Conservation (phyloP, 495 filamentous ascomycete species). For the Hypoxylon crocopeplum region DNA sequence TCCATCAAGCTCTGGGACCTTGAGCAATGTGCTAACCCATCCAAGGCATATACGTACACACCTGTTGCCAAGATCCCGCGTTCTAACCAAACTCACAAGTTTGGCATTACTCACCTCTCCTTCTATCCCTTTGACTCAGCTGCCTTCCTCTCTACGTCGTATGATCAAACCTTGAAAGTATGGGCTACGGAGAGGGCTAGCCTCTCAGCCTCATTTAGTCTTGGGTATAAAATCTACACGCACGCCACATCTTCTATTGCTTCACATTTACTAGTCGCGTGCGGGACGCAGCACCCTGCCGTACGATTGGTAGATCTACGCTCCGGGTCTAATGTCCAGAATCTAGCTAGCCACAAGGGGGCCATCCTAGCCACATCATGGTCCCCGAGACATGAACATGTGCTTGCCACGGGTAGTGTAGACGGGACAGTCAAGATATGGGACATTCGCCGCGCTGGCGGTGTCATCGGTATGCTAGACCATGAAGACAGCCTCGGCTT, state of each 20-base stretch:
- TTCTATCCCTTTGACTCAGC: conserved; percentile 88
- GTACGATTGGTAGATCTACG: conserved; percentile 84
- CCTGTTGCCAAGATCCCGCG: conserved; percentile 52
- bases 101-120: conserved; percentile 81
- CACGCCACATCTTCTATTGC: conserved; percentile 78
- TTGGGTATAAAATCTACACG: conserved; percentile 74
- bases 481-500: conserved; percentile 77
- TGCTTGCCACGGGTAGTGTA: conserved; percentile 76
- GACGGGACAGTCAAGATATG: conserved; percentile 85
- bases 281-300: conserved; percentile 79
- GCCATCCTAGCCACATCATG: conserved; percentile 77
- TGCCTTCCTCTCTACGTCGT: conserved; percentile 81
- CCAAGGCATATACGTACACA: conserved; percentile 52
- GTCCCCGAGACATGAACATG: conserved; percentile 78
- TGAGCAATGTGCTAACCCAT: conserved; percentile 55
- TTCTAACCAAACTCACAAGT: conserved; percentile 61
- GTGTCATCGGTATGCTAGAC: conserved; percentile 76
- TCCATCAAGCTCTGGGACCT: conserved; percentile 86
- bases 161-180: conserved; percentile 82
- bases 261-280: conserved; percentile 77
- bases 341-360: conserved; percentile 72
- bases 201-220: conserved; percentile 69
- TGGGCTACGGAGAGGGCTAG: conserved; percentile 70
- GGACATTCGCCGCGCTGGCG: conserved; percentile 78
- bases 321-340: conserved; percentile 77